Evolutionary conservation across 129 eudicot genomes (phyloP).

Genomic region (Pulicaria dysenterica): DNA sequence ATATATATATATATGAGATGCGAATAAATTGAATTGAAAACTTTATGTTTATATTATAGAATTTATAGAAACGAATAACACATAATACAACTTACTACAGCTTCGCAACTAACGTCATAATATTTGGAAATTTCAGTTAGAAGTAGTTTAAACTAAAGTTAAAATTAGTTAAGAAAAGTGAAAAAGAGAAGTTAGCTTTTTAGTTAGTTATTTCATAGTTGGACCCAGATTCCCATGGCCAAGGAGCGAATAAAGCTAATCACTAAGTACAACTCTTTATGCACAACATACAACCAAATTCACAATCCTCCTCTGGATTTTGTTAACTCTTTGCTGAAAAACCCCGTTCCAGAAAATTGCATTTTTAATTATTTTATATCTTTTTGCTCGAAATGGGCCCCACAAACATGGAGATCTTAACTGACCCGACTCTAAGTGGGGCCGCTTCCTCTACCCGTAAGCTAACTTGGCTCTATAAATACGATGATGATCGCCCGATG

Average conservation of each 20-base stretch:
- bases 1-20: too few species aligned
- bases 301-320: background rate
- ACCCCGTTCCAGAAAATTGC: too few species aligned
- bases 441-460: conserved; percentile 13
- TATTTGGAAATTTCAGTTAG: background rate
- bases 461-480: conserved; percentile 48
- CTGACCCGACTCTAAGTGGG: conserved; percentile 22
- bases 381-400: background rate
- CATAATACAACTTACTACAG: background rate
- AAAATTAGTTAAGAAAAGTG: conserved; percentile 23
- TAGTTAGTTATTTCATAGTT: background rate
- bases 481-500: conserved; percentile 35
- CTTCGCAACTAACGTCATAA: background rate
- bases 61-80: too few species aligned
- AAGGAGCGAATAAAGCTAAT: background rate
- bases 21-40: too few species aligned
- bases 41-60: too few species aligned
- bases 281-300: background rate
- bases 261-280: background rate
- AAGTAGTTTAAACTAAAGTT: conserved; percentile 12
- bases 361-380: too few species aligned
- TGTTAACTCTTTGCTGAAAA: background rate
- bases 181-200: conserved; percentile 14
- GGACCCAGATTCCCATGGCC: conserved; percentile 15
- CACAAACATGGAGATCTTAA: conserved; percentile 1